phyloP scores from a whole-genome alignment of 2,329 filamentous ascomycete species.

The Aspergillus quadricinctus region DNA sequence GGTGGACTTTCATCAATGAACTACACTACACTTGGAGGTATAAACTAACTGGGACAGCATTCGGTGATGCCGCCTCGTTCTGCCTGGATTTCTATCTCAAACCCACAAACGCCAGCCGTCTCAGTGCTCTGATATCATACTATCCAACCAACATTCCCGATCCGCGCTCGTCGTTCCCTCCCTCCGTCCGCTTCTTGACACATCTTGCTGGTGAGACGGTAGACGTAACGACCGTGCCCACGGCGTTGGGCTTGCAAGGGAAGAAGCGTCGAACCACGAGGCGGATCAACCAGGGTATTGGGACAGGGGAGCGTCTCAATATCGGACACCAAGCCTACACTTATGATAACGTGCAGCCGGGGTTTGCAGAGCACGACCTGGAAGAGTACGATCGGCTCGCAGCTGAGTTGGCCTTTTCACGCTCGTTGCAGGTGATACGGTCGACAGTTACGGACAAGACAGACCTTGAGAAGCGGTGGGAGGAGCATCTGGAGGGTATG shows the following conservation, averaged over 20 bases:
- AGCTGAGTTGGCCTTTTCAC: constrained; percentile 64
- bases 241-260: constrained; percentile 51
- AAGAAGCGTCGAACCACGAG: constrained; percentile 48
- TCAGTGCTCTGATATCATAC: constrained; percentile 59
- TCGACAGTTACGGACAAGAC: constrained; percentile 52
- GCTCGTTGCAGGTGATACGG: constrained; percentile 57
- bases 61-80: constrained; percentile 57
- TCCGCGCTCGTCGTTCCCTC: constrained; percentile 34
- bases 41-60: constrained; percentile 42
- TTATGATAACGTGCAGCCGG: constrained; percentile 54
- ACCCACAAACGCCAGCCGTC: constrained; percentile 48
- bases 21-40: not conserved
- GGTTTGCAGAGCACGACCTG: constrained; percentile 68
- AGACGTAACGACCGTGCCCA: constrained; percentile 46
- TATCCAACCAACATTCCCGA: constrained; percentile 58
- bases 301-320: constrained; percentile 43
- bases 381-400: constrained; percentile 63
- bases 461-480: constrained; percentile 33
- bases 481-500: constrained; percentile 35
- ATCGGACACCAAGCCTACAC: constrained; percentile 42
- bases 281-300: constrained; percentile 48
- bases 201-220: constrained; percentile 53
- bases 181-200: constrained; percentile 47
- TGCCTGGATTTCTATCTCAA: constrained; percentile 57
- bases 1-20: constrained; percentile 6